Base-by-base conservation (phyloP, 768 basidiomycete species). In the Auriscalpium vulgare region DNA sequence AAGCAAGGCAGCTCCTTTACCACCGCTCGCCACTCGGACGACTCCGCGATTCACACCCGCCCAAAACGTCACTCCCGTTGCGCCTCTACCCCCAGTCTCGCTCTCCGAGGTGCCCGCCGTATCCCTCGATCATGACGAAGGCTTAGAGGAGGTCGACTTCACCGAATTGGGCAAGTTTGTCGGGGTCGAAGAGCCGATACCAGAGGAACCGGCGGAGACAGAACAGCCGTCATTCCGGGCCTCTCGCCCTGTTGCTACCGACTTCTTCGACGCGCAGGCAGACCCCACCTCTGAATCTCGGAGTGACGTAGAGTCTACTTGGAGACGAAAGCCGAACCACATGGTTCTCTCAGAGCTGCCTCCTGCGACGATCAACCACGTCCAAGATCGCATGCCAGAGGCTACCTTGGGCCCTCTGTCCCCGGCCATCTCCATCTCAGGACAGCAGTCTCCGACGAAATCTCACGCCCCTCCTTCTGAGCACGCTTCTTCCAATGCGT, bases 101-200 rank as follows among this genome's bases (percentile, higher is more conserved):
- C 63, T 78, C 10, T 67, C 69, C 29, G 73, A 69, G 45, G 56
- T 67, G n/a, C 67, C 68, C 16, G 58, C 67, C 10, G 58, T 86
- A n/a, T 71, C 71, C 16, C 68, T 75, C 44, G 68, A 70, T 53
- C 68, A 75, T 4, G 80, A 78, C 19, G 87, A 85, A 62, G 78
- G 83, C 54, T 75, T 91, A 3, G 88, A 91, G 63, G 79, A 87
- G n/a, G 80, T 92, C 8, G 88, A 91, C 63, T 92, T 90, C 61
- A 79, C 79, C 2, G 88, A 92, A 48, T 75, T 91, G 66, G 86
- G 76, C 45, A 85, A 81, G 70, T 80, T 91, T 57, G 75, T 87
- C 10, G 83, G 79, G 34, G 71, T 71, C 48, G 68, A 69, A 34
- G 51, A 66, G 13, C 34, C 63, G 59, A 29, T 54, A 54, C 8